These are phyloP conservation scores for Chaetomium strumarium DNA, from an alignment of 2,329 filamentous ascomycete genomes.

Conservation along the genomic window DNA sequence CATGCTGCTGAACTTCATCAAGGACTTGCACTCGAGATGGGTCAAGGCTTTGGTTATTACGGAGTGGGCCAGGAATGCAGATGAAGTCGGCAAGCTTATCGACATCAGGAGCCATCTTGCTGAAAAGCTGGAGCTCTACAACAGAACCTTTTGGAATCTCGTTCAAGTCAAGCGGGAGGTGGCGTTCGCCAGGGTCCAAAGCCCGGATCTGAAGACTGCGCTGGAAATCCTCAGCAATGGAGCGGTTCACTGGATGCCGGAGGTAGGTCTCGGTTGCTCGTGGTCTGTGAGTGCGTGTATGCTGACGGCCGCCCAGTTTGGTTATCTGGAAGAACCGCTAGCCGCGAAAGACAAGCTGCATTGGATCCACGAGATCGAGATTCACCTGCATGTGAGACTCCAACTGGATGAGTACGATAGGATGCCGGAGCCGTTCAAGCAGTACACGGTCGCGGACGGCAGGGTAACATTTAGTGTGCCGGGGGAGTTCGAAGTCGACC, in stretches of 20 bases:
- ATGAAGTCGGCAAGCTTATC: conserved; percentile 78
- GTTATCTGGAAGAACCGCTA: conserved; percentile 71
- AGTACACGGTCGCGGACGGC: conserved; percentile 77
- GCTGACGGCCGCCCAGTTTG: conserved; percentile 46
- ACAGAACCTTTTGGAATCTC: conserved; percentile 55
- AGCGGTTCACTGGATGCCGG: conserved; percentile 70
- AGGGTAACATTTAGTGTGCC: conserved; percentile 80
- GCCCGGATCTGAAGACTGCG: conserved; percentile 86
- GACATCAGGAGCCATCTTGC: conserved; percentile 75
- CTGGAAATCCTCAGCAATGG: conserved; percentile 77
- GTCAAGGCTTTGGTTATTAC: conserved; percentile 88
- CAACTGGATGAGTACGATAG: conserved; percentile 75
- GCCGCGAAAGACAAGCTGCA: conserved; percentile 66
- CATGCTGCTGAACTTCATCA: conserved; percentile 67
- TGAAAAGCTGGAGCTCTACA: conserved; percentile 55
- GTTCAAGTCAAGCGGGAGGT: conserved; percentile 69
- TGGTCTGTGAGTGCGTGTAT: background rate
- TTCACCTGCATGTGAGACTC: conserved; percentile 73
- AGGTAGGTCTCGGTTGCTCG: conserved; percentile 46
- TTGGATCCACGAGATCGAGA: conserved; percentile 76
- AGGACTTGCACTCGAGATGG: conserved; percentile 77
- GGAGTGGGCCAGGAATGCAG: conserved; percentile 78
- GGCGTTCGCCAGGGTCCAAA: conserved; percentile 68
- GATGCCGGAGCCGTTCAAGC: conserved; percentile 66
- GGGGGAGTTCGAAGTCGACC: conserved; percentile 85